A percentile compares a stretch with the other conserved stretches of the same genome.
phyloP scores from a whole-genome alignment of 2,329 filamentous ascomycete species.

The Cercospora sesami region DNA sequence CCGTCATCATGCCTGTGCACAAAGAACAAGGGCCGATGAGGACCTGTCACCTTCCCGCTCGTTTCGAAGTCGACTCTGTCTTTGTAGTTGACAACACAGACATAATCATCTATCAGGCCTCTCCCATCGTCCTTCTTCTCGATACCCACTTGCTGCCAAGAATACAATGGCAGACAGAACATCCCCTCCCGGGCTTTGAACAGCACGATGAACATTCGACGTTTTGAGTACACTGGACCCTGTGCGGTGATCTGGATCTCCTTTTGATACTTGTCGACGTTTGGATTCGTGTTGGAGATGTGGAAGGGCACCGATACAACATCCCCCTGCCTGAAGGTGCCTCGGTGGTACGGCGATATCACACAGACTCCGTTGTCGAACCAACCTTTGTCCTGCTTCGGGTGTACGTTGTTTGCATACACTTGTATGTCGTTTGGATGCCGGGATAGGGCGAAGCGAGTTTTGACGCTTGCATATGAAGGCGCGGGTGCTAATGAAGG shows the following conservation, averaged over 20 bases:
- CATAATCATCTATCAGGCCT: neutral
- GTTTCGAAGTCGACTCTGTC: neutral
- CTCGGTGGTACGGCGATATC: neutral
- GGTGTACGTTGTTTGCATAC: neutral
- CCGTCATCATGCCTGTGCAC: neutral
- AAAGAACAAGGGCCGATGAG: neutral
- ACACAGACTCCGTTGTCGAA: conserved; percentile 10
- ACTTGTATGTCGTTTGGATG: neutral
- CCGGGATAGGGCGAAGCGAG: neutral
- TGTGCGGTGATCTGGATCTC: neutral
- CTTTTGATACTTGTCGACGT: neutral
- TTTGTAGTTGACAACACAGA: conserved; percentile 6
- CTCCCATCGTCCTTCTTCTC: neutral
- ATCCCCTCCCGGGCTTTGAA: conserved; percentile 9
- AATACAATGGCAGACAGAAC: conserved; percentile 18
- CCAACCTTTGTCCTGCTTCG: neutral
- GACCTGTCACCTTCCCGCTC: neutral
- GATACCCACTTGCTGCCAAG: conserved; percentile 9
- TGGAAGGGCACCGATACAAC: conserved; percentile 15
- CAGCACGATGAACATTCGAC: conserved; percentile 17
- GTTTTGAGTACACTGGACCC: conserved; percentile 15
- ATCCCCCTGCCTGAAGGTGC: conserved; percentile 12
- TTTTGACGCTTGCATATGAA: neutral
- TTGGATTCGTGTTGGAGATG: conserved; percentile 7
- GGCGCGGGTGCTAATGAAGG: neutral